A percentile compares a stretch with the other conserved stretches of the same genome.
phyloP scores from a whole-genome alignment of 2,329 filamentous ascomycete genomes.

The Chalara sp. region DNA sequence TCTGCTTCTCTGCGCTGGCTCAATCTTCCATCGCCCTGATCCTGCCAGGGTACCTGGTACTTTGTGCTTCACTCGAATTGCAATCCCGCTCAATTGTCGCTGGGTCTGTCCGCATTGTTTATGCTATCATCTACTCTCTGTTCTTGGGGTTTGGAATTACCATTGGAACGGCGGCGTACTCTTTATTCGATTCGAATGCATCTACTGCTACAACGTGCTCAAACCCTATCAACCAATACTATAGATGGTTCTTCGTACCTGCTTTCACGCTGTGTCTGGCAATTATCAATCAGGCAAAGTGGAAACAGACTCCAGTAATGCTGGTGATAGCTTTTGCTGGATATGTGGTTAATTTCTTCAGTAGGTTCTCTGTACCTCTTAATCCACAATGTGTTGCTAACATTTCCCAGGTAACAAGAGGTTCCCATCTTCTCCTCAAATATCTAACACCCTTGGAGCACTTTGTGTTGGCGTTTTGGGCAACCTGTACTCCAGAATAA shows the following conservation, averaged over 20 bases:
- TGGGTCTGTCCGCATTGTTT: slow-evolving; percentile 51
- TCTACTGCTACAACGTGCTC: slow-evolving; percentile 38
- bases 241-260: slow-evolving; percentile 66
- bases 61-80: slow-evolving; percentile 48
- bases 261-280: slow-evolving; percentile 67
- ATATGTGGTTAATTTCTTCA: slow-evolving; percentile 72
- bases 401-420: background rate
- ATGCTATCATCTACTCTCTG: slow-evolving; percentile 50
- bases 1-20: slow-evolving; percentile 60
- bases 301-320: slow-evolving; percentile 75
- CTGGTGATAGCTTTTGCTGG: slow-evolving; percentile 64
- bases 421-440: slow-evolving; percentile 64
- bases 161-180: slow-evolving; percentile 48
- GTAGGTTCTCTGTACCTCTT: slow-evolving; percentile 37
- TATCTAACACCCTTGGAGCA: slow-evolving; percentile 71
- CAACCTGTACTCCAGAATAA: slow-evolving; percentile 64
- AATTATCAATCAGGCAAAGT: slow-evolving; percentile 75
- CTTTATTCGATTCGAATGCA: slow-evolving; percentile 40
- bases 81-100: slow-evolving; percentile 49
- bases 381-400: no score
- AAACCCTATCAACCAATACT: slow-evolving; percentile 39
- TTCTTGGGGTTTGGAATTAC: slow-evolving; percentile 52
- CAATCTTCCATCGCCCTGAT: slow-evolving; percentile 61
- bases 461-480: slow-evolving; percentile 70
- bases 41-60: slow-evolving; percentile 57